These are phyloP conservation scores for Scortechinia acanthostroma DNA, from an alignment of 2,329 filamentous ascomycete species.

Conservation along the genomic window DNA sequence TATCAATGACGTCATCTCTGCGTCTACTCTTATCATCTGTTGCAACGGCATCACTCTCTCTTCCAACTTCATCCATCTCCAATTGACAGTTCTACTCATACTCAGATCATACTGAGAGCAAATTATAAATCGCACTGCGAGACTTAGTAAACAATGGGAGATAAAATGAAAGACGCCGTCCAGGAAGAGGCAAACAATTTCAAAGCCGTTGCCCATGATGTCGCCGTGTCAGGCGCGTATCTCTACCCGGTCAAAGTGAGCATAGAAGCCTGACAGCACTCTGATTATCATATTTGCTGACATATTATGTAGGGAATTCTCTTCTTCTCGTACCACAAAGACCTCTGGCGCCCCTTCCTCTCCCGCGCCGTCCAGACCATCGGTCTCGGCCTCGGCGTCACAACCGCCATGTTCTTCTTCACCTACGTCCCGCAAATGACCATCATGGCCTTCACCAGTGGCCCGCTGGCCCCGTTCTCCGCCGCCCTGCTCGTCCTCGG, in stretches of 20 bases:
- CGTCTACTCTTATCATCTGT: too few species aligned
- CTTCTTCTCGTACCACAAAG: neutral
- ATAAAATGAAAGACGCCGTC: too few species aligned
- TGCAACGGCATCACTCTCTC: too few species aligned
- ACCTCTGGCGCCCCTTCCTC: neutral
- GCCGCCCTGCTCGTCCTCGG: conserved; percentile 33
- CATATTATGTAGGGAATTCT: neutral
- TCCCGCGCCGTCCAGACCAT: conserved; percentile 31
- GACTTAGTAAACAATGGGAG: too few species aligned
- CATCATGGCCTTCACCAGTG: conserved; percentile 52
- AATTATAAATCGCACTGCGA: too few species aligned
- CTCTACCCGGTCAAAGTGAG: conserved; percentile 53
- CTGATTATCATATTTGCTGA: neutral
- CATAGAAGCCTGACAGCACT: neutral
- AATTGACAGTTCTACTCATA: too few species aligned
- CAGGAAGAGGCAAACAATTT: too few species aligned
- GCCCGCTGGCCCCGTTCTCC: conserved; percentile 40
- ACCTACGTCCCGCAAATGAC: conserved; percentile 60
- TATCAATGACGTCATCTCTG: too few species aligned
- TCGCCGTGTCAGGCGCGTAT: conserved; percentile 49
- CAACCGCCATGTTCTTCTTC: conserved; percentile 55
- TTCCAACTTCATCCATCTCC: too few species aligned
- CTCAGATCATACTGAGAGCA: too few species aligned
- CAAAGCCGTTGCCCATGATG: too few species aligned
- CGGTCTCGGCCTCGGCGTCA: conserved; percentile 46